These are phyloP conservation scores for Sugiyamaella chiloensis DNA, from an alignment of 805 yeast species.

Conservation along the genomic window DNA sequence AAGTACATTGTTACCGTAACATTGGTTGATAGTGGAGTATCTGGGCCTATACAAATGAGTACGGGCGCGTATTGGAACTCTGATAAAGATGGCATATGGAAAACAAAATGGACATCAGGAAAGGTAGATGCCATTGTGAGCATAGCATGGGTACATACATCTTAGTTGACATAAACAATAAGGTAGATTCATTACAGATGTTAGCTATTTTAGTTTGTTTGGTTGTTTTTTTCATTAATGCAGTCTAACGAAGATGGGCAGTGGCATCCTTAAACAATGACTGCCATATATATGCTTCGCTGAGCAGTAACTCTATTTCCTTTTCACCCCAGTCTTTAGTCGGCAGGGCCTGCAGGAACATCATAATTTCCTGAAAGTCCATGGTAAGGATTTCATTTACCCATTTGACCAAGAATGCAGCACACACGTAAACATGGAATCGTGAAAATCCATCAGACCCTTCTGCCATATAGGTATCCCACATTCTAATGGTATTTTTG, in stretches of 20 bases:
- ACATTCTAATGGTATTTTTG: constrained; percentile 80
- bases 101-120: constrained; percentile 20
- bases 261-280: constrained; percentile 83
- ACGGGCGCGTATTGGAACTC: constrained; percentile 26
- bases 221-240: no score
- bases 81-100: constrained; percentile 29
- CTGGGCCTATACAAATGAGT: constrained; percentile 25
- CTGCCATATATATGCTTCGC: constrained; percentile 98
- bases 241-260: constrained; percentile 68
- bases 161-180: no score
- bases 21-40: constrained; percentile 17
- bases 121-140: constrained; percentile 23
- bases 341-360: constrained; percentile 88
- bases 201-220: no score
- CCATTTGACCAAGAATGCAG: constrained; percentile 91
- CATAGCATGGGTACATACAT: constrained; percentile 25
- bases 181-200: no score
- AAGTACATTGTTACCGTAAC: constrained; percentile 24
- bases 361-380: constrained; percentile 94
- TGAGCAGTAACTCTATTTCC: constrained; percentile 84
- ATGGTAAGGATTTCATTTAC: constrained; percentile 68
- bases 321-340: constrained; percentile 81
- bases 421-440: constrained; percentile 96
- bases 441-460: constrained; percentile 72
- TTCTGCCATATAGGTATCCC: constrained; percentile 83